Base-by-base conservation (phyloP, 1,284 basidiomycete species). In the Boletus semigastroideus region DNA sequence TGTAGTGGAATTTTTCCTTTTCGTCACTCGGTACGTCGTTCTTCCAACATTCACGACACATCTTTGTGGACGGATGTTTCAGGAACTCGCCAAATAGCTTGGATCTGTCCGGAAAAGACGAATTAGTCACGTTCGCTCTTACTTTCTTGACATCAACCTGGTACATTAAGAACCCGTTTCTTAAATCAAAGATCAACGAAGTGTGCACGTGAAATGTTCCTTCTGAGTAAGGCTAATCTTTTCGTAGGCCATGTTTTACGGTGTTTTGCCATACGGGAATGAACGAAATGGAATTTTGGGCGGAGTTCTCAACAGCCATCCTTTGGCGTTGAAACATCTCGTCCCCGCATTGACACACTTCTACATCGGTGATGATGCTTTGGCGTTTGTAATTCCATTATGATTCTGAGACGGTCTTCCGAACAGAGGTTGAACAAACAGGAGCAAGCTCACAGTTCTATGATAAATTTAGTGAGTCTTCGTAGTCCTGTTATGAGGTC, bases 391-490 rank as follows among this genome's bases (percentile, higher is more conserved):
- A 11, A 5, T 39, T 20, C 1, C 6, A 27, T 39, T 19, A 5
- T 51, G 34, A 50, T 42, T 27, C 39, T 54, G 31, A 57, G 33
- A 28, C 12, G 13, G 25, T 41, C 45, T 44, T 42, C 40, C 36
- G 41, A 48, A 42, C 62, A 95, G 94, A 99, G 78, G 95, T 98
- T 31, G 97, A 99, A 68, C 88, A 90, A 60, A 99, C 97, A 0
- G 97, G 97, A 39, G 92, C 93, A 20, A 95, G 95, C 67, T 95
- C 94, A 0, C 96, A 99, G 68, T 99, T 99, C 74, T 99, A 96
- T 70, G 94, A 97, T 69, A 97, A 97, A 82, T 96, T 94, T 68
- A 91, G 91, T 94, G 63, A 68, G 90, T 78, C 43, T 39, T 52
- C 13, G 59, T 65, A 57, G 19, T 46, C 39, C 55, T 42, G 43